phyloP scores from a whole-genome alignment of 2,329 filamentous ascomycete genomes.

The Mycogone perniciosa region DNA sequence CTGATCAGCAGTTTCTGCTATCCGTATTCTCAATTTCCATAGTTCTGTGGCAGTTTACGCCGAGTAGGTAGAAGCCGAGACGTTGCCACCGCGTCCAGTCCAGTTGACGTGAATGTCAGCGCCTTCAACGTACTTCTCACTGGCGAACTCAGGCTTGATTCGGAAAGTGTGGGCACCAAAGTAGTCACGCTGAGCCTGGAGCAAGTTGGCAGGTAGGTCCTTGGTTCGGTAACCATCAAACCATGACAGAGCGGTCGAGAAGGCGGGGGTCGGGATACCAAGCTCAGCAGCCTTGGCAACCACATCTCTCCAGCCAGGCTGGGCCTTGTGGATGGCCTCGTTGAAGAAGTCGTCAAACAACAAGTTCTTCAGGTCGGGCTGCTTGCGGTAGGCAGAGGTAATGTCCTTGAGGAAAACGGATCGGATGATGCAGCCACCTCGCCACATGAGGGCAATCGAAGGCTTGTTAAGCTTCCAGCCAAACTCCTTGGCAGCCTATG shows the following conservation, averaged over 20 bases:
- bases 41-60: conserved; percentile 53
- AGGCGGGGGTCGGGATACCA: conserved; percentile 92
- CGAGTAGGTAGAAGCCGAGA: conserved; percentile 95
- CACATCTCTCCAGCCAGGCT: conserved; percentile 86
- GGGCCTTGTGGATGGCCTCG: conserved; percentile 95
- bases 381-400: conserved; percentile 88
- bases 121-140: conserved; percentile 72
- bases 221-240: conserved; percentile 98
- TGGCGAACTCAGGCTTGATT: conserved; percentile 75
- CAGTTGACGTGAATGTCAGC: conserved; percentile 98
- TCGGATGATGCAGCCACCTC: conserved; percentile 98
- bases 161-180: conserved; percentile 92
- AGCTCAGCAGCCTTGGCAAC: conserved; percentile 87
- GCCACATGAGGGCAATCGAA: conserved; percentile 99
- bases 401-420: conserved; percentile 99
- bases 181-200: conserved; percentile 99
- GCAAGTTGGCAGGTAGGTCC: conserved; percentile 93
- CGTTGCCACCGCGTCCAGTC: conserved; percentile 95
- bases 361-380: conserved; percentile 94
- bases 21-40: background rate
- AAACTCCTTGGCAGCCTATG: conserved; percentile 88
- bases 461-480: conserved; percentile 99
- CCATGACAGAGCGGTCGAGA: conserved; percentile 96
- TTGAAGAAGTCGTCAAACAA: conserved; percentile 99
- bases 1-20: background rate